Evolutionary conservation across 148 eudicot genomes (phyloP), one percentile per base, ranked within the genome.

Genomic region (Amaranthus palmeri): DNA sequence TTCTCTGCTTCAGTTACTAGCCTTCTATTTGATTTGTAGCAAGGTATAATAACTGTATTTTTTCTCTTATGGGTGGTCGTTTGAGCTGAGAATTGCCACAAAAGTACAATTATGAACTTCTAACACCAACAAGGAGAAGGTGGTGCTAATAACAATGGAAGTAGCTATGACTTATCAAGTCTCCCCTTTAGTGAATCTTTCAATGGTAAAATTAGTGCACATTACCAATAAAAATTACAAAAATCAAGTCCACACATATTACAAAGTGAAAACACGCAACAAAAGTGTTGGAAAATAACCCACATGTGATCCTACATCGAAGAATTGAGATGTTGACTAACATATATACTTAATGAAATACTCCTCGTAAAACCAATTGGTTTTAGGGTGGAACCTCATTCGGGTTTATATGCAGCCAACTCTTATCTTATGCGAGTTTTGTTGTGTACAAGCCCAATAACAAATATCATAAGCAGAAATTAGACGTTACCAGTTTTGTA

Each of bases 11-110:
- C 78, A 13, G 77, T 70, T 8, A 82, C 72, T 3, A 54, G 62
- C 69, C 90, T 72, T 80, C 85, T 67, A n/a, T 69, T 79, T 4
- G 88, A 79, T 66, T 4, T 73, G 50, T 68, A 76, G 2, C 36
- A 25, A 36, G 11, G n/a, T 50, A 11, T 7, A 8, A 4, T 15
- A 15, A 3, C 2, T 12, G 15, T 4, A 14, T 46, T 54, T 6
- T 48, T 58, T 49, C 41, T 18, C 17, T 65, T 53, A 6, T 62
- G 60, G 41, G 11, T 7, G 14, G 67, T 42, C 25, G 48, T n/a
- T 43, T 50, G 7, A 42, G 18, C 72, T 75, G 72, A 67, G 14
- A 67, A 11, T 12, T 54, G 8, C 9, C 64, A 65, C 36, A 55
- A 55, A 12, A 6, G 36, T 49, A 18, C 52, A 6, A 44, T 11